Conservation (phyloP, 2,329 filamentous ascomycete species). For the Chrysoporthe puriensis region DNA sequence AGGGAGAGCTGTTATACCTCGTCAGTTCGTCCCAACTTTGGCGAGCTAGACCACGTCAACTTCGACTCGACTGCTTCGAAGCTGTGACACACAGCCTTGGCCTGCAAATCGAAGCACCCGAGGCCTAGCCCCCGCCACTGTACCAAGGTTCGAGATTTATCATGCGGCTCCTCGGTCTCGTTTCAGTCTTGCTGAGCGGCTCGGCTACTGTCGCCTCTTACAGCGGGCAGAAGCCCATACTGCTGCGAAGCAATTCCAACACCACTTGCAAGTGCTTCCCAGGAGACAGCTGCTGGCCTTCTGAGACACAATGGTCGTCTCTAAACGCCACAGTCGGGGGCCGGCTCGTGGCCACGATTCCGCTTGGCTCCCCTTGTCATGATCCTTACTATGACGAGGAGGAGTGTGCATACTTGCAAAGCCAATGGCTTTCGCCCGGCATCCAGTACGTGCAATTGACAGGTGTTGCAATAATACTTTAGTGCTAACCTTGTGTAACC, state of each 20-base stretch:
- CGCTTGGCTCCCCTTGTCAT: constrained; percentile 52
- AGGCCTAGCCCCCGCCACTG: not conserved
- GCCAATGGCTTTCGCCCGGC: constrained; percentile 43
- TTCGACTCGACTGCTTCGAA: not conserved
- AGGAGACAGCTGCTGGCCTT: constrained; percentile 55
- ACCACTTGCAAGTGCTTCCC: constrained; percentile 43
- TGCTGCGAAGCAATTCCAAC: not conserved
- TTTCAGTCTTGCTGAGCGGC: constrained; percentile 2
- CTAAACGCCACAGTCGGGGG: constrained; percentile 56
- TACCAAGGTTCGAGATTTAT: not conserved
- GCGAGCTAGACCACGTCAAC: not conserved
- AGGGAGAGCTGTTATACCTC: not conserved
- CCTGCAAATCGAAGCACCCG: not conserved
- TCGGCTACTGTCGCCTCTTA: not conserved
- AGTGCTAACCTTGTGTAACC: not conserved
- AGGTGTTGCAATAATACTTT: not conserved
- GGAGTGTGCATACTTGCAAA: constrained; percentile 41
- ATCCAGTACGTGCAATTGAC: constrained; percentile 37
- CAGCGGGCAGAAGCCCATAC: constrained; percentile 11
- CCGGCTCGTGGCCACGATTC: constrained; percentile 51
- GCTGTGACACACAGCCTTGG: not conserved
- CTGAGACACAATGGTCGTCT: constrained; percentile 42
- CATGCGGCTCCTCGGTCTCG: not conserved
- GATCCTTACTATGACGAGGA: constrained; percentile 42
- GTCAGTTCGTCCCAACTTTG: not conserved